Percentiles rank a stretch among this genome's conserved stretches.
Conservation (phyloP, 2,329 filamentous ascomycete species). For the Fusarium sp. region DNA sequence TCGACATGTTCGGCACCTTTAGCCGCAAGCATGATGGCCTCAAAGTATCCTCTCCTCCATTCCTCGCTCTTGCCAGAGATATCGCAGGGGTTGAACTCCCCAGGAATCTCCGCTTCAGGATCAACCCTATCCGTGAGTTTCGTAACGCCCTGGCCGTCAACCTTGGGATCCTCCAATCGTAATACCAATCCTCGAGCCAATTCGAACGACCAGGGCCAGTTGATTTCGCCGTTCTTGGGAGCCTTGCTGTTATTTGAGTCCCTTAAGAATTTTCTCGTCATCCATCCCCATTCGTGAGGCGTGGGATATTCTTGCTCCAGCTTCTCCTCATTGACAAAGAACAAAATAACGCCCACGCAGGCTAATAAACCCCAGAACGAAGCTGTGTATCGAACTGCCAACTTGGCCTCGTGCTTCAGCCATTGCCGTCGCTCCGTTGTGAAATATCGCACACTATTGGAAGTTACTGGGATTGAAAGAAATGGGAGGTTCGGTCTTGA, state of each 20-base stretch:
- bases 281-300: constrained; percentile 82
- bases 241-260: constrained; percentile 71
- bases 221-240: constrained; percentile 63
- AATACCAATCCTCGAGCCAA: constrained; percentile 70
- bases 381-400: constrained; percentile 75
- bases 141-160: constrained; percentile 75
- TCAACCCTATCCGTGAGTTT: constrained; percentile 73
- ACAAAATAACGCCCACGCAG: constrained; percentile 70
- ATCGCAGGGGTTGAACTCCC: constrained; percentile 73
- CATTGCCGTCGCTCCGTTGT: constrained; percentile 82
- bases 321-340: constrained; percentile 77
- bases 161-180: constrained; percentile 74
- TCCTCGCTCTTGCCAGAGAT: constrained; percentile 80
- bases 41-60: constrained; percentile 89
- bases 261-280: constrained; percentile 76
- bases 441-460: constrained; percentile 75
- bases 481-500: constrained; percentile 59
- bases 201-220: constrained; percentile 76
- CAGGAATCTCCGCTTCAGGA: constrained; percentile 74
- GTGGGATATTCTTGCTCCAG: constrained; percentile 83
- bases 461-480: constrained; percentile 58
- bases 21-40: constrained; percentile 82
- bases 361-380: constrained; percentile 73
- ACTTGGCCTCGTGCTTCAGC: constrained; percentile 76
- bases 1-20: constrained; percentile 84